These are phyloP conservation scores for Phytopythium aichiense DNA, from an alignment of 352 stramenopile genomes.

Conservation along the genomic window DNA sequence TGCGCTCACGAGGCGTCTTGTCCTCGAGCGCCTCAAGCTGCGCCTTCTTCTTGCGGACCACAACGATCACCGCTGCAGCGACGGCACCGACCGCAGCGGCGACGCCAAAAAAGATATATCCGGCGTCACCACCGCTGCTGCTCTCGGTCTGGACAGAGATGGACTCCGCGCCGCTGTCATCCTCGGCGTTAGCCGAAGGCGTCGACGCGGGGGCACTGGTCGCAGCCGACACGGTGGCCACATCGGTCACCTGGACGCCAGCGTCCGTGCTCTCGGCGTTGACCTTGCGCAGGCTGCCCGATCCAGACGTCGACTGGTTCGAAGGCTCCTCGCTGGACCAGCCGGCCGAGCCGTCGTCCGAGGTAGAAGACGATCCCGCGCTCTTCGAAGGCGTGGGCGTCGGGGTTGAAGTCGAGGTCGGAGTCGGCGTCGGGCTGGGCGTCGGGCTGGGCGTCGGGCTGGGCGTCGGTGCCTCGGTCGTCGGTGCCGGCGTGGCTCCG, in stretches of 20 bases:
- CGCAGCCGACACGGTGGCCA: background rate
- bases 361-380: slow-evolving; percentile 9
- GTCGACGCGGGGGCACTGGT: slow-evolving; percentile 11
- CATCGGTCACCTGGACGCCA: slow-evolving; percentile 2
- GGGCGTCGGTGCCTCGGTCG: slow-evolving; percentile 20
- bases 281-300: slow-evolving; percentile 17
- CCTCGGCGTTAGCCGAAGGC: slow-evolving; percentile 5
- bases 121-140: slow-evolving; percentile 6
- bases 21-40: slow-evolving; percentile 49
- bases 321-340: slow-evolving; percentile 11
- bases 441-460: slow-evolving; percentile 23
- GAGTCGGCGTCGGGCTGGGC: slow-evolving; percentile 28
- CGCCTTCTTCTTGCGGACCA: slow-evolving; percentile 66
- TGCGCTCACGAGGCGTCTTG: slow-evolving; percentile 43
- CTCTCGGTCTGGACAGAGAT: slow-evolving; percentile 26
- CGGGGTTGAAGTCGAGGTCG: slow-evolving; percentile 23
- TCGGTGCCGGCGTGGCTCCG: slow-evolving; percentile 17
- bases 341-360: slow-evolving; percentile 13
- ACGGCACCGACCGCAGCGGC: slow-evolving; percentile 36
- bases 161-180: slow-evolving; percentile 27
- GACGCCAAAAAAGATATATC: slow-evolving; percentile 31
- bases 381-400: slow-evolving; percentile 12
- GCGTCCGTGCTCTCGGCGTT: slow-evolving; percentile 12
- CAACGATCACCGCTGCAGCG: slow-evolving; percentile 49
- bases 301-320: slow-evolving; percentile 13